Conservation (phyloP, 768 basidiomycete species). For the Mycena belliarum region DNA sequence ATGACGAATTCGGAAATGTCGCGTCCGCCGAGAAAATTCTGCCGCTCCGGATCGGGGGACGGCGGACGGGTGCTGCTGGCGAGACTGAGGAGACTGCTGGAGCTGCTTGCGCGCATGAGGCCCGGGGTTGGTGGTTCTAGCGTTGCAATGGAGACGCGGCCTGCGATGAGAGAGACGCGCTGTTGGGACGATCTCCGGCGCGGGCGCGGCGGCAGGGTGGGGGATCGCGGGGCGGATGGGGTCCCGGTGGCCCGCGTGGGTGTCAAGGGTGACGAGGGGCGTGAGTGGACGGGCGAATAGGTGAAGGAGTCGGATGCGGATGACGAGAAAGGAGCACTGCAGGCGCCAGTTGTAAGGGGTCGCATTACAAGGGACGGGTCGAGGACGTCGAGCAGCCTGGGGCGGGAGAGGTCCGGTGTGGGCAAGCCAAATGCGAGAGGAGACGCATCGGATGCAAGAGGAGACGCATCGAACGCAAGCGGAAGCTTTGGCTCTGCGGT, state of each 20-base stretch:
- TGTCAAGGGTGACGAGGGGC: conserved; percentile 12
- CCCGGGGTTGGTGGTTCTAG: conserved; percentile 73
- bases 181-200: conserved; percentile 82
- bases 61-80: conserved; percentile 64
- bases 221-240: conserved; percentile 40
- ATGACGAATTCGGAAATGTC: conserved; percentile 87
- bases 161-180: conserved; percentile 81
- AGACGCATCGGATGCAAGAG: conserved; percentile 18
- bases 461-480: conserved; percentile 12
- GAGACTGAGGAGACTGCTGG: conserved; percentile 62
- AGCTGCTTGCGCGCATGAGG: conserved; percentile 63
- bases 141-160: conserved; percentile 75
- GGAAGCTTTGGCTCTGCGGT: not conserved
- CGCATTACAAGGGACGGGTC: conserved; percentile 29
- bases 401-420: not conserved
- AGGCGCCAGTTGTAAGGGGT: conserved; percentile 24
- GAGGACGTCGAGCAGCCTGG: conserved; percentile 31
- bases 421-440: conserved; percentile 23
- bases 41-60: conserved; percentile 51
- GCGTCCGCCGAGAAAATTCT: conserved; percentile 57
- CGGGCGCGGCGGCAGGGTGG: conserved; percentile 57
- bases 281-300: conserved; percentile 24
- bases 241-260: not conserved
- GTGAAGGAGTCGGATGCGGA: conserved; percentile 20
- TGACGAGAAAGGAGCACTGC: not conserved